A percentile compares a stretch with the other conserved stretches of the same genome.
These are phyloP conservation scores for Trichoderma gamsii DNA, from an alignment of 495 filamentous ascomycete genomes.

Conservation along the genomic window DNA sequence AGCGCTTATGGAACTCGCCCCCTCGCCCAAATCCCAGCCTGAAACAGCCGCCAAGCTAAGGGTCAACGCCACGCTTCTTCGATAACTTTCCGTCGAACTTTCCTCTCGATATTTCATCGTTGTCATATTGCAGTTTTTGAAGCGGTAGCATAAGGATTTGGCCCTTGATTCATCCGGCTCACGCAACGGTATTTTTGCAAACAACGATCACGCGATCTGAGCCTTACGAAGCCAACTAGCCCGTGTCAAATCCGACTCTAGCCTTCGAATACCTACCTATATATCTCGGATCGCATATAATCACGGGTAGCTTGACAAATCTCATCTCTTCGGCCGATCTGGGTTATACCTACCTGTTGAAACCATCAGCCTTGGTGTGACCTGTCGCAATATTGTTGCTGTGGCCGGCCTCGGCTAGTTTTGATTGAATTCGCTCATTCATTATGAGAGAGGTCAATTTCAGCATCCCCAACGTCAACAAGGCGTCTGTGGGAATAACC, in stretches of 20 bases:
- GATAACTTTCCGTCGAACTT: constrained; percentile 1
- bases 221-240: background rate
- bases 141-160: background rate
- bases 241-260: background rate
- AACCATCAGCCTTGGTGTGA: background rate
- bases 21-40: constrained; percentile 9
- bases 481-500: constrained; percentile 98
- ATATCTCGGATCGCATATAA: background rate
- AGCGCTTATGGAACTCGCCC: constrained; percentile 13
- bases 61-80: background rate
- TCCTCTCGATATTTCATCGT: background rate
- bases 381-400: background rate
- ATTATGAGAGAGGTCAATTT: constrained; percentile 99
- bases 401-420: background rate
- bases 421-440: constrained; percentile 18
- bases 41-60: constrained; percentile 12
- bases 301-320: background rate
- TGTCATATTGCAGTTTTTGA: background rate
- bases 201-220: constrained; percentile 8
- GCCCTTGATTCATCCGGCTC: background rate
- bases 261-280: too few relatives aligned
- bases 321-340: background rate
- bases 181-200: background rate
- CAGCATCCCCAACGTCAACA: constrained; percentile 99
- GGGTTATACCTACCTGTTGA: background rate